Evolutionary conservation across 352 stramenopile genomes (phyloP), one percentile per base, ranked within the genome.

Genomic region (Phytopythium vexans): DNA sequence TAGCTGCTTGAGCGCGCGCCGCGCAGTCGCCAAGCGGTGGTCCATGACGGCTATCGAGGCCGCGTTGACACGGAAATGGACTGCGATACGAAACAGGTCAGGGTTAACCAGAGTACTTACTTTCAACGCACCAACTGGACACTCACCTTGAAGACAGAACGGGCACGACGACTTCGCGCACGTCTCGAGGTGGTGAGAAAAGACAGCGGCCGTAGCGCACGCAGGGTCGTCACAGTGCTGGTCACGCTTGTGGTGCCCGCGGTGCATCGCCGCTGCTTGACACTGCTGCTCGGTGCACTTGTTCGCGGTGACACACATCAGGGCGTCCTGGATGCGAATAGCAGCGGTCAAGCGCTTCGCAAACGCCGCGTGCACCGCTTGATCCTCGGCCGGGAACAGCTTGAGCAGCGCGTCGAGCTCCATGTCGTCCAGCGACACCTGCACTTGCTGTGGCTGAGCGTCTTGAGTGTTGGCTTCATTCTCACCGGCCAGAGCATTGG

Each of bases 241-340:
- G 35, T 63, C 48, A 2, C 44, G 31, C 39, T 77, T 78, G 51
- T 60, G 76, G 36, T 78, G 68, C 12, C 62, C 58, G 21, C 74
- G 70, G 43, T 77, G 65, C 12, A 61, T 48, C 6, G 66, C 35
- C 6, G 62, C 47, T 38, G 56, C 58, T n/a, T 51, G 49, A 45
- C 72, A 82, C 8, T 10, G 15, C 6, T 34, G 40, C 5, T 74
- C 53, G 36, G 61, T 51, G 45, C 68, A 79, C 46, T 72, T 72
- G 7, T 54, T 48, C 34, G 65, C 67, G 7, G 51, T 54, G 40
- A 60, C 60, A 21, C 72, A 82, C 36, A 73, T 58, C 6, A 79
- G 57, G 34, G 69, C 72, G 56, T 82, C 72, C 49, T 77, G 69
- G 9, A 72, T 52, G 8, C 39, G 27, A 49, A 79, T 57, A 8